phyloP scores from a whole-genome alignment of 1,139 yeast genomes.

The Saccharomyces uvarum region DNA sequence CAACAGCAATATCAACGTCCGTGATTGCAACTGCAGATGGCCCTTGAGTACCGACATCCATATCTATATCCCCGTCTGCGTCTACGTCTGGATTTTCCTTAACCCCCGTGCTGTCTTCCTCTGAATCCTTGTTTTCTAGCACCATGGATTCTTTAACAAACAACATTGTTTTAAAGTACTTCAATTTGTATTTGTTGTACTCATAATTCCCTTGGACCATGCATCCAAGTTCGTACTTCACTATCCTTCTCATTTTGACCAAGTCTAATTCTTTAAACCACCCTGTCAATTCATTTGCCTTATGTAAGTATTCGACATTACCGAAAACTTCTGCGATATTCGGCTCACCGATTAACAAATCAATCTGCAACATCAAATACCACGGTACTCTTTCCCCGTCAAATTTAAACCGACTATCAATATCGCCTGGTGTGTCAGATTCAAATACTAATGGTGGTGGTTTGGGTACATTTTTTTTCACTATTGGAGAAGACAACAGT shows the following conservation, averaged over 20 bases:
- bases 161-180: conserved; percentile 32
- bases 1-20: conserved; percentile 22
- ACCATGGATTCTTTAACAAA: conserved; percentile 28
- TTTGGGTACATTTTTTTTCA: conserved; percentile 34
- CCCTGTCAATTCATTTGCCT: conserved; percentile 52
- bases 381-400: conserved; percentile 66
- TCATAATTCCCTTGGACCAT: conserved; percentile 39
- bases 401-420: conserved; percentile 48
- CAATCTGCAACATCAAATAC: conserved; percentile 71
- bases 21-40: background rate
- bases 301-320: conserved; percentile 35
- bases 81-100: conserved; percentile 11
- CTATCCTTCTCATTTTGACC: conserved; percentile 55
- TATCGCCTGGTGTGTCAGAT: conserved; percentile 28
- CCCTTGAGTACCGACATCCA: conserved; percentile 9
- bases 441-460: conserved; percentile 31
- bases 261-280: conserved; percentile 67
- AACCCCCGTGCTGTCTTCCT: conserved; percentile 25
- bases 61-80: conserved; percentile 25
- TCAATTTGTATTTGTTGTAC: conserved; percentile 39
- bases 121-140: conserved; percentile 23
- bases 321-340: conserved; percentile 47
- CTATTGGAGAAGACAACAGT: conserved; percentile 33
- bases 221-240: conserved; percentile 64
- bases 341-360: conserved; percentile 62